phyloP scores from a whole-genome alignment of 345 rosid genomes.

The Rhizophora apiculata region DNA sequence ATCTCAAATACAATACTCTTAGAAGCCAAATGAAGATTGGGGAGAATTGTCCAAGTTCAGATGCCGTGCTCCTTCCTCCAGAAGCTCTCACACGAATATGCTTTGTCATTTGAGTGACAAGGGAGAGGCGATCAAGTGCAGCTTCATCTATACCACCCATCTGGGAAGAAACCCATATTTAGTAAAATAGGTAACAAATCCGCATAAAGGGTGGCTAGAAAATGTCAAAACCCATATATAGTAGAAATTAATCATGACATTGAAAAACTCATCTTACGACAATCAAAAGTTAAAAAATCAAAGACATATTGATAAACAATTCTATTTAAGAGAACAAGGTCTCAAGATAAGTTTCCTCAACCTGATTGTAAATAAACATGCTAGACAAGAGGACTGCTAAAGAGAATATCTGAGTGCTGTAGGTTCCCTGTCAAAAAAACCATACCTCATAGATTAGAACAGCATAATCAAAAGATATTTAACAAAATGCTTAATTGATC shows the following conservation, averaged over 20 bases:
- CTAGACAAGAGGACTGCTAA: slow-evolving; percentile 93
- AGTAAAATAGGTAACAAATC: neutral
- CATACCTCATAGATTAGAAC: slow-evolving; percentile 1
- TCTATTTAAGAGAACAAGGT: neutral
- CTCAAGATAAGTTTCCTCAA: slow-evolving; percentile 20
- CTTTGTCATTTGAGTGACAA: slow-evolving; percentile 96
- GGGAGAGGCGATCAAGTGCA: slow-evolving; percentile 95
- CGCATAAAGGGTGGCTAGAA: no score
- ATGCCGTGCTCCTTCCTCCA: slow-evolving; percentile 66
- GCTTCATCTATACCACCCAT: slow-evolving; percentile 99
- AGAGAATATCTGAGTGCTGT: slow-evolving; percentile 97
- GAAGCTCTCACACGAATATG: slow-evolving; percentile 95
- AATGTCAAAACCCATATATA: neutral
- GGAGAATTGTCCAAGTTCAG: slow-evolving; percentile 91
- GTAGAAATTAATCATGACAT: neutral
- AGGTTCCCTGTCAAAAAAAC: slow-evolving; percentile 69
- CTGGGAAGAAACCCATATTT: slow-evolving; percentile 29
- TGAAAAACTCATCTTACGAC: neutral
- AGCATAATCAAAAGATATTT: neutral
- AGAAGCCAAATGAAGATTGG: slow-evolving; percentile 99
- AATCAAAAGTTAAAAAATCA: neutral
- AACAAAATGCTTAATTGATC: neutral
- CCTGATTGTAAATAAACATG: slow-evolving; percentile 98
- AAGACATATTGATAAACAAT: neutral
- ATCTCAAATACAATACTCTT: slow-evolving; percentile 49